Percentiles rank a stretch among this genome's conserved stretches.
These are phyloP conservation scores for Lactarius pseudohatsudake DNA, from an alignment of 768 basidiomycete species.

Conservation along the genomic window DNA sequence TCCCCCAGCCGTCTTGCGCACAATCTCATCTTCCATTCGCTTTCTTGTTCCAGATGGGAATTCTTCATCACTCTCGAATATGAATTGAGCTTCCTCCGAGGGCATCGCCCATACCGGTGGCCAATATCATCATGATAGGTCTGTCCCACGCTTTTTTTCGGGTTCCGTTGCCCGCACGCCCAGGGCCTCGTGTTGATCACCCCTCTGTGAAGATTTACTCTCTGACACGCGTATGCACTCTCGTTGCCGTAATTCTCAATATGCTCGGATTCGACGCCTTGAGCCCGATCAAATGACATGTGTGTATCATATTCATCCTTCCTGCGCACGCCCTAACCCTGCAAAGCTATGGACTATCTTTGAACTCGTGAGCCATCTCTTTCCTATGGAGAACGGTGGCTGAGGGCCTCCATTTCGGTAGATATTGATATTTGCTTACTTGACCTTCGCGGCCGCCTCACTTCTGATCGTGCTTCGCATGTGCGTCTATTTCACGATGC, in stretches of 20 bases:
- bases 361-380: background rate
- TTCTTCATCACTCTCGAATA: background rate
- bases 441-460: background rate
- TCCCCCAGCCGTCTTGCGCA: no score
- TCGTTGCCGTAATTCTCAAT: background rate
- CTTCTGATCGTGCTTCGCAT: conserved; percentile 15
- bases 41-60: background rate
- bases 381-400: background rate
- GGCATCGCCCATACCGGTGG: conserved; percentile 12
- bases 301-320: background rate
- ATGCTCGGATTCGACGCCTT: conserved; percentile 3
- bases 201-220: conserved; percentile 12
- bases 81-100: conserved; percentile 4
- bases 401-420: background rate
- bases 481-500: background rate
- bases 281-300: conserved; percentile 13
- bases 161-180: background rate
- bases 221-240: conserved; percentile 6
- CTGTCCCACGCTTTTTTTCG: background rate
- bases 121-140: conserved; percentile 12
- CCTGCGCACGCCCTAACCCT: background rate
- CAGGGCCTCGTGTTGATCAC: background rate
- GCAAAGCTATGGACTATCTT: background rate
- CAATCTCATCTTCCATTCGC: no score
- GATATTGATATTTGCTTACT: background rate